Evolutionary conservation across 2,329 filamentous ascomycete genomes (phyloP).

Genomic region (Cytospora piceicola): DNA sequence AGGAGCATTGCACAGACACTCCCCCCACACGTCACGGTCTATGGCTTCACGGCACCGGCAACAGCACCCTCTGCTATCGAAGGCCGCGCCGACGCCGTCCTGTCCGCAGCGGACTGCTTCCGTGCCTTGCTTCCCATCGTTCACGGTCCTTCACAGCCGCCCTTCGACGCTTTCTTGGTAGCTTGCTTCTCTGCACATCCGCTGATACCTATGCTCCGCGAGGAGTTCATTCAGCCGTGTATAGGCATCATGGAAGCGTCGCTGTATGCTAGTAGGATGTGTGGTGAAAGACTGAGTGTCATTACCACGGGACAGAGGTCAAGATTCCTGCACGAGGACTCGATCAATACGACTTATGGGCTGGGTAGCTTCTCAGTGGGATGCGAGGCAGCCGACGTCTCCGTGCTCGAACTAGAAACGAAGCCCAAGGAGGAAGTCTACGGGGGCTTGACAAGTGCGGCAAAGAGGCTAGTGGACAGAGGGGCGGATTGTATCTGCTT

Average conservation of each 20-base stretch:
- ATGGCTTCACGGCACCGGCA: constrained; percentile 54
- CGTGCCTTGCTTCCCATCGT: constrained; percentile 50
- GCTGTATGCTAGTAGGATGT: constrained; percentile 52
- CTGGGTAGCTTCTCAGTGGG: constrained; percentile 48
- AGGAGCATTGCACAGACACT: constrained; percentile 47
- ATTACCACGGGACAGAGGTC: constrained; percentile 46
- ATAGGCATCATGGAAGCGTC: constrained; percentile 57
- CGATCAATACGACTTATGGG: constrained; percentile 45
- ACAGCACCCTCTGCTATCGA: constrained; percentile 56
- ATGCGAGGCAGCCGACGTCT: constrained; percentile 43
- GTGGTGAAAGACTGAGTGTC: constrained; percentile 51
- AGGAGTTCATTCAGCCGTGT: constrained; percentile 49
- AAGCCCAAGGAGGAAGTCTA: constrained; percentile 45
- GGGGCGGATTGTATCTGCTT: constrained; percentile 43
- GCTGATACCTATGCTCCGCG: constrained; percentile 49
- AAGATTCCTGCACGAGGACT: constrained; percentile 45
- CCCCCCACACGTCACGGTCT: constrained; percentile 50
- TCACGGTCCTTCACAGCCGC: constrained; percentile 13
- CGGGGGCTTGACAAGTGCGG: constrained; percentile 44
- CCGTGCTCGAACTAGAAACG: constrained; percentile 50
- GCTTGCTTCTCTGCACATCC: constrained; percentile 54
- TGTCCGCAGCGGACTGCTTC: constrained; percentile 53
- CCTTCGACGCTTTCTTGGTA: constrained; percentile 52
- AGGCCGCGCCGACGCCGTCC: constrained; percentile 52
- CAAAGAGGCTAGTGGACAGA: constrained; percentile 43